Conservation (phyloP, 73 alveolate genomes). For the Urostyla sp. region DNA sequence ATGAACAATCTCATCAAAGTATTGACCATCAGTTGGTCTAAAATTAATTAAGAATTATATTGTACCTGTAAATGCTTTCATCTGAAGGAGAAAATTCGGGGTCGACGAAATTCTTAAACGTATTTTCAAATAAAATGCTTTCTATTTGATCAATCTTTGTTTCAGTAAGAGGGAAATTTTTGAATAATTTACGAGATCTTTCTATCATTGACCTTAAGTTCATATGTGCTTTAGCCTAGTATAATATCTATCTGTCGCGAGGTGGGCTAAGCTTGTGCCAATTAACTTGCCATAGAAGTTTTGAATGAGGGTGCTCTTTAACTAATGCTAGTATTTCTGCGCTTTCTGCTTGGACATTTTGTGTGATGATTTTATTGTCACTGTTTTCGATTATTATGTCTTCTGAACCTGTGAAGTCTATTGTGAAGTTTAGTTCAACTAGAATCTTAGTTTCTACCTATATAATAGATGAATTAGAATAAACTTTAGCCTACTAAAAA, state of each 20-base stretch:
- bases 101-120: slow-evolving; percentile 50
- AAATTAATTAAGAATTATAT: neutral
- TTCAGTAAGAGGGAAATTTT: slow-evolving; percentile 8
- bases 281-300: slow-evolving; percentile 21
- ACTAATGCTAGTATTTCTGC: slow-evolving; percentile 39
- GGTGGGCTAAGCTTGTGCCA: slow-evolving; percentile 30
- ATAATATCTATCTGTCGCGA: neutral
- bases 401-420: slow-evolving; percentile 68
- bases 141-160: slow-evolving; percentile 21
- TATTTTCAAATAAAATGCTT: slow-evolving; percentile 3
- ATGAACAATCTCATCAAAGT: slow-evolving; percentile 58
- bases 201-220: slow-evolving; percentile 13
- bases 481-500: too few species aligned
- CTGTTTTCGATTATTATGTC: slow-evolving; percentile 42
- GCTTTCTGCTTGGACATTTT: slow-evolving; percentile 15
- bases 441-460: slow-evolving; percentile 50
- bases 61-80: slow-evolving; percentile 41
- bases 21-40: neutral
- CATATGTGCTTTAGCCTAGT: slow-evolving; percentile 17
- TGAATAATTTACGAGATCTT: slow-evolving; percentile 27
- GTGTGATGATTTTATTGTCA: neutral
- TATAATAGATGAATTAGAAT: neutral
- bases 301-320: slow-evolving; percentile 33
- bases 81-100: slow-evolving; percentile 63
- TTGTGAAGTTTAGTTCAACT: slow-evolving; percentile 19